phyloP scores from a whole-genome alignment of 1,284 basidiomycete genomes.

The Earliella scabrosa region DNA sequence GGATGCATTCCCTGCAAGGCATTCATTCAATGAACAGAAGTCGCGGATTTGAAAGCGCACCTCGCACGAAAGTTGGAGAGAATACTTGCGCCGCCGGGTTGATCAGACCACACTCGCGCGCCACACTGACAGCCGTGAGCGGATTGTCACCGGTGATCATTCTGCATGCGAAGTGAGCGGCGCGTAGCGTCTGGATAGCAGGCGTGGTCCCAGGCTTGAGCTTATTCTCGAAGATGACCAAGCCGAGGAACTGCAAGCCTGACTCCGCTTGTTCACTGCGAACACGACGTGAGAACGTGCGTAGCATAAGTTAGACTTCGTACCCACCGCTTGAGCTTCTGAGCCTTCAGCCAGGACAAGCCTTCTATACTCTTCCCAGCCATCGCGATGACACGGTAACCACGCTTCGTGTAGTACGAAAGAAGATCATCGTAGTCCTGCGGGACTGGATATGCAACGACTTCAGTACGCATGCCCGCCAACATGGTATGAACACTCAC shows the following conservation, averaged over 20 bases:
- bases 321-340: constrained; percentile 88
- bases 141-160: constrained; percentile 99
- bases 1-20: constrained; percentile 57
- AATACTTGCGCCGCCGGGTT: constrained; percentile 93
- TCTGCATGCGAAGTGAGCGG: constrained; percentile 91
- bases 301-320: not conserved
- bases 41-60: constrained; percentile 41
- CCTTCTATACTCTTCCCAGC: constrained; percentile 96
- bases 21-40: not conserved
- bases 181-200: constrained; percentile 88
- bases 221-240: constrained; percentile 99
- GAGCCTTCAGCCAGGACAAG: constrained; percentile 96
- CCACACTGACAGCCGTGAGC: constrained; percentile 96
- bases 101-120: constrained; percentile 92
- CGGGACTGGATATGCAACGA: constrained; percentile 65
- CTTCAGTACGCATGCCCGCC: not conserved
- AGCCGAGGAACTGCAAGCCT: constrained; percentile 88
- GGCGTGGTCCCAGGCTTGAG: constrained; percentile 93
- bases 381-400: constrained; percentile 98
- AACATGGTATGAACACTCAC: constrained; percentile 60
- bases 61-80: constrained; percentile 80
- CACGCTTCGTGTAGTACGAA: constrained; percentile 96
- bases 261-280: constrained; percentile 92
- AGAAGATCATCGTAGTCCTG: constrained; percentile 96
- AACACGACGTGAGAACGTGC: constrained; percentile 1